These are phyloP conservation scores for Cupressus sempervirens DNA, from an alignment of 75 land plant genomes.

Conservation along the genomic window DNA sequence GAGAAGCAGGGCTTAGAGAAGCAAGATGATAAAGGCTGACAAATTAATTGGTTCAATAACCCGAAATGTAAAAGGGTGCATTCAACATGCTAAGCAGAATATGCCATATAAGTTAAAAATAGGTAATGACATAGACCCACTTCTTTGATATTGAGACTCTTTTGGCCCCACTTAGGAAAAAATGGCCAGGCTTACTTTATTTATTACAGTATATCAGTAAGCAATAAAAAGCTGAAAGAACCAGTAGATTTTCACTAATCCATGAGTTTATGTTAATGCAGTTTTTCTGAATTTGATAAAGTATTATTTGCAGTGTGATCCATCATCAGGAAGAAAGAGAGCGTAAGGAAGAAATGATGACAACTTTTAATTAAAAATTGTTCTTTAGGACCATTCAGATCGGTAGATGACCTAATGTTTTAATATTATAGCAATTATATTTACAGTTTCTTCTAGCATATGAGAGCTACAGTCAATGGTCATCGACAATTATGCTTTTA, in stretches of 20 bases:
- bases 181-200: neutral
- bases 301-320: too few relatives aligned
- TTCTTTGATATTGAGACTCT: too few relatives aligned
- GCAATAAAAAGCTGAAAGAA: neutral
- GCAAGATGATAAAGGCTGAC: neutral
- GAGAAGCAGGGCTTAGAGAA: neutral
- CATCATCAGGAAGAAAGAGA: too few relatives aligned
- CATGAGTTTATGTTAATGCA: too few relatives aligned
- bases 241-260: too few relatives aligned
- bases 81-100: neutral
- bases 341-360: too few relatives aligned
- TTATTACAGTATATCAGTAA: neutral
- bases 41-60: too few relatives aligned
- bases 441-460: neutral
- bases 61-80: neutral
- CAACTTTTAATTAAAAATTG: too few relatives aligned
- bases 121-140: neutral
- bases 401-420: neutral
- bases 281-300: too few relatives aligned
- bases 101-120: too few relatives aligned
- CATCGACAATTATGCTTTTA: neutral
- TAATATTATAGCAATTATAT: too few relatives aligned
- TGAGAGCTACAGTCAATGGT: neutral
- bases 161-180: neutral
- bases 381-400: neutral